Percentiles rank a stretch among this genome's conserved stretches.
These are phyloP conservation scores for Podospora anserina DNA, from an alignment of 495 filamentous ascomycete species.

Conservation along the genomic window DNA sequence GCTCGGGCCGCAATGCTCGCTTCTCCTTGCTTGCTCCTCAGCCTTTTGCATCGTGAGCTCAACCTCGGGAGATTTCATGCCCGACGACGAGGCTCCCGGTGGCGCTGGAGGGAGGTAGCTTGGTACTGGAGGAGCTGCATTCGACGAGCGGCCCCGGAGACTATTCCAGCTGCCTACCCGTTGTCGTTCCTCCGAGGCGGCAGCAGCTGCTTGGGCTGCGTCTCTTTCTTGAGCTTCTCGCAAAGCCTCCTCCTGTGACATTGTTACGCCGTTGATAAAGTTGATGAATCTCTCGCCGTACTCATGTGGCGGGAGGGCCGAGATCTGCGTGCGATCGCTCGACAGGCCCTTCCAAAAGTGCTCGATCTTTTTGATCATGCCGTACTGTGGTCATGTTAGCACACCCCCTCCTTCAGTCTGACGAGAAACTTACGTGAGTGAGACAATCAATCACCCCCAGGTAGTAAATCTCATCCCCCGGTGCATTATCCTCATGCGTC, in stretches of 20 bases:
- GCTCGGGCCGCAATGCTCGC: conserved; percentile 39
- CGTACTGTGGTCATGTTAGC: conserved; percentile 62
- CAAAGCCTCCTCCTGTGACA: conserved; percentile 77
- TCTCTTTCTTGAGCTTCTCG: conserved; percentile 56
- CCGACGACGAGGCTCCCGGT: conserved; percentile 41
- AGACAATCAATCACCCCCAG: conserved; percentile 96
- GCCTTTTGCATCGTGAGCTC: conserved; percentile 35
- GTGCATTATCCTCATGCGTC: conserved; percentile 82
- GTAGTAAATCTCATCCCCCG: conserved; percentile 93
- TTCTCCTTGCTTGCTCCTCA: conserved; percentile 34
- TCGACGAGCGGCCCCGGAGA: conserved; percentile 24
- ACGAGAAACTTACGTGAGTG: conserved; percentile 69
- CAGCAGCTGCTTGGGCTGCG: conserved; percentile 40
- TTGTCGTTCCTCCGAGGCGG: conserved; percentile 37
- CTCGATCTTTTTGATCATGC: conserved; percentile 81
- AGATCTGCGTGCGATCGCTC: conserved; percentile 77
- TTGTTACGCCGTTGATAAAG: conserved; percentile 88
- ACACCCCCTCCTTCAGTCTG: neutral
- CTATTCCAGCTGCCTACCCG: conserved; percentile 26
- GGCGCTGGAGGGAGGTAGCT: conserved; percentile 46
- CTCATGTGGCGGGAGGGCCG: conserved; percentile 82
- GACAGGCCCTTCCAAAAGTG: conserved; percentile 92
- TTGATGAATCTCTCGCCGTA: conserved; percentile 94
- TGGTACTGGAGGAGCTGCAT: conserved; percentile 38
- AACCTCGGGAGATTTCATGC: conserved; percentile 44